Evolutionary conservation across 2,329 filamentous ascomycete genomes (phyloP).

Genomic region (Hypoxylon sp.): DNA sequence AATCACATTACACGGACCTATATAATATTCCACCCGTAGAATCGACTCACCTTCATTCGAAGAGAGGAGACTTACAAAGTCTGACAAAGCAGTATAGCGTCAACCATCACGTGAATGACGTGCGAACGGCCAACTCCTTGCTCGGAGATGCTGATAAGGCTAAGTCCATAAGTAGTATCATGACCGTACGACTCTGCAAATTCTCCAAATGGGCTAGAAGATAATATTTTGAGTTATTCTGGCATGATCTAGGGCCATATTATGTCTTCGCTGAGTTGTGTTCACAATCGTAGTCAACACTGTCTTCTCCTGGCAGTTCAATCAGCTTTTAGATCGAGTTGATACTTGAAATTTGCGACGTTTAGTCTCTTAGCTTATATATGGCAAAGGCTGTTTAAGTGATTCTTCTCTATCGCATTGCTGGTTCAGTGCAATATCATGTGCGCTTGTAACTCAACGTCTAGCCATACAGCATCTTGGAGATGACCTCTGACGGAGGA

Average conservation of each 20-base stretch:
- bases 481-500: background rate
- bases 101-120: slow-evolving; percentile 50
- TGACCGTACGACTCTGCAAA: slow-evolving; percentile 24
- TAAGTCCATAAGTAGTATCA: slow-evolving; percentile 19
- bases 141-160: slow-evolving; percentile 25
- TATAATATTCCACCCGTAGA: background rate
- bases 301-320: background rate
- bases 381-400: background rate
- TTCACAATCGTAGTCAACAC: background rate
- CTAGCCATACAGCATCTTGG: background rate
- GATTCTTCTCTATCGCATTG: background rate
- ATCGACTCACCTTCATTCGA: slow-evolving; percentile 4
- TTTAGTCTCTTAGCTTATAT: slow-evolving; percentile 10
- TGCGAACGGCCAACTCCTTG: slow-evolving; percentile 34
- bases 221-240: background rate
- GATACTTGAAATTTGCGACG: background rate
- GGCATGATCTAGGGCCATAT: background rate
- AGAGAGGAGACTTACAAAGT: slow-evolving; percentile 24
- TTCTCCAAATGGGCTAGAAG: background rate
- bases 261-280: background rate
- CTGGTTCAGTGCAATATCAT: background rate
- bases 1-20: slow-evolving; percentile 10
- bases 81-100: slow-evolving; percentile 46
- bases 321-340: background rate
- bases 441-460: background rate